Conservation (phyloP, 257 asterid genomes). For the Solanum ossicruentum region DNA sequence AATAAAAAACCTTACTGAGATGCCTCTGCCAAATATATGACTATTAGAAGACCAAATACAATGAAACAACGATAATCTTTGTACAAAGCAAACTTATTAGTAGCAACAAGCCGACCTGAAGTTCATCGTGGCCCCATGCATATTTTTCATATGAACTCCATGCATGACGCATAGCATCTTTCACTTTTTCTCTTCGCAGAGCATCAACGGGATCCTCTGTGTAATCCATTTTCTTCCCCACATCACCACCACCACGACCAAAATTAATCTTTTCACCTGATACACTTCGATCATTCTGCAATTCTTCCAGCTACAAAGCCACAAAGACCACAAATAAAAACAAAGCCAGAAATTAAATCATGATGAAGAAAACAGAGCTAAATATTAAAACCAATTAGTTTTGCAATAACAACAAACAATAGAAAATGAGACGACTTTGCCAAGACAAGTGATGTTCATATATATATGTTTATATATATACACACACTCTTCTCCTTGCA, state of each 20-base stretch:
- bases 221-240: constrained; percentile 14
- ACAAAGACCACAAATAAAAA: not conserved
- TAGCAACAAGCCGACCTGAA: constrained; percentile 45
- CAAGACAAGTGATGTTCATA: not conserved
- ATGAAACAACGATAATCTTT: not conserved
- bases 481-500: not conserved
- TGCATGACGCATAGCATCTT: constrained; percentile 94
- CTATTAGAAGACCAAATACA: not conserved
- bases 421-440: not conserved
- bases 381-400: not conserved
- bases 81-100: not conserved
- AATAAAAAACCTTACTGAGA: not conserved
- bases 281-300: constrained; percentile 28
- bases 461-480: no score
- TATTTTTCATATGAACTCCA: constrained; percentile 95
- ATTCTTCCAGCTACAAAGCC: constrained; percentile 54
- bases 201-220: constrained; percentile 47
- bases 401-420: not conserved
- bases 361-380: not conserved
- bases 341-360: not conserved
- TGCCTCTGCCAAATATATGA: not conserved
- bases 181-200: constrained; percentile 68
- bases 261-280: constrained; percentile 12
- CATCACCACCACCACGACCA: constrained; percentile 4
- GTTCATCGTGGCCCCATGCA: constrained; percentile 99